A percentile compares a stretch with the other conserved stretches of the same genome.
Evolutionary conservation across 345 rosid species (phyloP).

Genomic region (Hibiscus trionum): DNA sequence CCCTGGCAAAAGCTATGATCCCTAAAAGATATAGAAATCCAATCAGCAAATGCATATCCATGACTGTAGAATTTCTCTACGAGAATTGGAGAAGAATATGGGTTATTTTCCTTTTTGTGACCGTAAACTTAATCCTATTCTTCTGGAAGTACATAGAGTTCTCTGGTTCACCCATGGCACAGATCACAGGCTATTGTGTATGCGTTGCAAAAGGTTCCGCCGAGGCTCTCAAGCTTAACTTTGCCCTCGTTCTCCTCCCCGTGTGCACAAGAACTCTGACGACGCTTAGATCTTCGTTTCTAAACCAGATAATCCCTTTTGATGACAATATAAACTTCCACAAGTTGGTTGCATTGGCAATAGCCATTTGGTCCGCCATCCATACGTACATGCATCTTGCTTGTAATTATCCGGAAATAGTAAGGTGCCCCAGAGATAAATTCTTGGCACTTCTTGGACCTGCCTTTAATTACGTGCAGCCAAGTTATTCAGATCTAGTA

Average conservation of each 20-base stretch:
- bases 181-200: constrained; percentile 73
- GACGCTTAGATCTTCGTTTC: constrained; percentile 52
- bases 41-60: constrained; percentile 31
- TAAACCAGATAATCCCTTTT: constrained; percentile 54
- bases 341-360: constrained; percentile 47
- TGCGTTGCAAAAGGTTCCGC: constrained; percentile 85
- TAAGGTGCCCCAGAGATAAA: constrained; percentile 30
- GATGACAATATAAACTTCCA: constrained; percentile 94
- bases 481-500: constrained; percentile 50
- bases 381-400: constrained; percentile 52
- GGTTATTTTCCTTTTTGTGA: constrained; percentile 43
- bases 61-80: constrained; percentile 31
- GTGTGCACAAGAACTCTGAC: constrained; percentile 78
- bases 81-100: constrained; percentile 74
- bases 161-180: constrained; percentile 21
- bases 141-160: constrained; percentile 46
- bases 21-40: constrained; percentile 70
- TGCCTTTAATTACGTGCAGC: constrained; percentile 44
- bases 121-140: constrained; percentile 38
- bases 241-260: constrained; percentile 78
- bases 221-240: constrained; percentile 78
- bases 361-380: constrained; percentile 36
- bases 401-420: constrained; percentile 56
- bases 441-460: constrained; percentile 45
- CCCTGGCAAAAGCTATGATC: constrained; percentile 72